Conservation (phyloP, 2,329 filamentous ascomycete genomes). For the Ophiocordyceps camponoti-leonardi region DNA sequence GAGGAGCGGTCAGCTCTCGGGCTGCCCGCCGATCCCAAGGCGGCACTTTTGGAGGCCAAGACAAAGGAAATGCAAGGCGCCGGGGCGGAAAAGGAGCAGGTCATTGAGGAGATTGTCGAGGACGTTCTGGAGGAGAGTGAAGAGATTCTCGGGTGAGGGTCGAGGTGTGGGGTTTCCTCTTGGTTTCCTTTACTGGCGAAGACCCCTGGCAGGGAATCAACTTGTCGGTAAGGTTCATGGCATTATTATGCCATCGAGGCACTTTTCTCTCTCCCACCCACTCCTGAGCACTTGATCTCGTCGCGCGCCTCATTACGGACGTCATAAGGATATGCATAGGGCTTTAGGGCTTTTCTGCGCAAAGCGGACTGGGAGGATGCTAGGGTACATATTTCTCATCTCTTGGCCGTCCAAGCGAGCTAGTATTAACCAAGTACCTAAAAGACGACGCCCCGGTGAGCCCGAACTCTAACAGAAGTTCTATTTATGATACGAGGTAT, state of each 20-base stretch:
- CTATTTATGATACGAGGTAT: neutral
- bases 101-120: constrained; percentile 79
- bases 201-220: neutral
- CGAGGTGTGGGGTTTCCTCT: too few relatives aligned
- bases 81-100: constrained; percentile 50
- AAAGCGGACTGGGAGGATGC: neutral
- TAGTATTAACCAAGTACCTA: neutral
- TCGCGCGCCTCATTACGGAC: neutral
- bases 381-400: neutral
- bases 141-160: constrained; percentile 39
- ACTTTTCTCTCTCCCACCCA: neutral
- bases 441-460: neutral
- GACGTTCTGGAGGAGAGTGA: constrained; percentile 77
- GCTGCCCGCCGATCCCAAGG: constrained; percentile 46
- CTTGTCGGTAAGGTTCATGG: neutral
- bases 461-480: neutral
- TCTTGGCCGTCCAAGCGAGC: neutral
- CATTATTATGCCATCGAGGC: neutral
- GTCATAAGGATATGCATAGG: neutral
- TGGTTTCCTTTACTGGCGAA: neutral
- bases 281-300: neutral
- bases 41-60: constrained; percentile 41
- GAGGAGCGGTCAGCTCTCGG: constrained; percentile 56
- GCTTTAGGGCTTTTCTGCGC: neutral
- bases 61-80: constrained; percentile 29